Base-by-base conservation (phyloP, 129 eudicot species). In the Glebionis coronaria region DNA sequence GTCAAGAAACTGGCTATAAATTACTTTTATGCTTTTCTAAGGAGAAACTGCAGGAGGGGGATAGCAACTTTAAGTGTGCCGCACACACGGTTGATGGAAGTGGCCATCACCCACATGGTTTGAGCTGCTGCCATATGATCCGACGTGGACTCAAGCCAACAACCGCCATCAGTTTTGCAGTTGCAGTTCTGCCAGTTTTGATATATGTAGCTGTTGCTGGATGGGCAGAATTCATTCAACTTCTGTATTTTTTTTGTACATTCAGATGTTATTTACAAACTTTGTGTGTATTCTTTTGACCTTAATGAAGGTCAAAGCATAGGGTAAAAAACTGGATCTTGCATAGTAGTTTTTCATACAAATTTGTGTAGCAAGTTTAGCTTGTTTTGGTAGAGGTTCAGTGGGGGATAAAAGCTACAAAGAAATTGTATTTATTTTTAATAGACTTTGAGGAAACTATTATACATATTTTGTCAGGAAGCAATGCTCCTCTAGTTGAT, bases 31-130 rank as follows among this genome's bases (percentile, higher is more conserved):
- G 94, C 95, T 1, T 92, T 92, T 80, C 69, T 92, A 74, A 82
- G 96, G 71, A 92, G 79, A 80, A 92, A 92, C 51, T 83, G 88
- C 77, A 76, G 98, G 78, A 78, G 96, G 76, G 96, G 96, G 74
- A 78, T 79, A 44, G 96, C 96, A 1, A 92, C 91, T 63, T 82
- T 92, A 85, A 88, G 85, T 66, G 96, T 92, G 31, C 98, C 96
- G 2, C 96, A 85, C 84, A 82, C 96, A 18, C 87, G 86, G 52
- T 71, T 88, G 79, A 76, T 92, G 79, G 96, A 88, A 79, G 96
- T 92, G 35, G 90, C 92, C 72, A 88, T 92, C 83, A 85, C 95
- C 29, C 79, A 88, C 64, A 88, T 88, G 98, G 96, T 92, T 52
- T 92, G 85, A 91, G 15, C 64, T 55, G 21, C 63, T 25, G 18